Evolutionary conservation across 2,329 filamentous ascomycete species (phyloP), one percentile per base, ranked within the genome.

Genomic region (Talaromyces marneffei): DNA sequence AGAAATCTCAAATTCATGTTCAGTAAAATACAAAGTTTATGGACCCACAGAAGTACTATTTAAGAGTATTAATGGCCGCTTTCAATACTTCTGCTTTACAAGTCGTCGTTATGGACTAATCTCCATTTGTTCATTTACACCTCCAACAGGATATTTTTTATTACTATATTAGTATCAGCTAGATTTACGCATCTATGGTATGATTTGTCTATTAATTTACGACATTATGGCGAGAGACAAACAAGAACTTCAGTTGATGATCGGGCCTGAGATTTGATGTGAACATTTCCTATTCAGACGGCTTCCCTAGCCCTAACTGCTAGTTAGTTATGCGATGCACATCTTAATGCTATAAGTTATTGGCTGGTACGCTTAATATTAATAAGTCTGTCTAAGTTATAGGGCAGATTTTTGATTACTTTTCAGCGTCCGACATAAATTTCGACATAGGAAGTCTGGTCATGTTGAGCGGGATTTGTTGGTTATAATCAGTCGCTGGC

Each of bases 1-100:
- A 63, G 55, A 61, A 60, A 56, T 16, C 25, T 2, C 58, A 40
- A 4, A 55, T 55, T 40, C 27, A 8, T 5, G 39, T 39, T 50
- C 25, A 48, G 12, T 46, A n/a, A 52, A 20, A n/a, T n/a, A n/a
- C n/a, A n/a, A n/a, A n/a, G n/a, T n/a, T n/a, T n/a, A n/a, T n/a
- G n/a, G n/a, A n/a, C n/a, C n/a, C n/a, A 42, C 40, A 42, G 40
- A 42, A 42, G 18, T 14, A 35, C 33, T 42, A 23, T 23, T n/a
- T n/a, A n/a, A n/a, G n/a, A n/a, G n/a, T n/a, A n/a, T n/a, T n/a
- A n/a, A n/a, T n/a, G n/a, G n/a, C n/a, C n/a, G n/a, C n/a, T n/a
- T n/a, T n/a, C n/a, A n/a, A n/a, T n/a, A n/a, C n/a, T n/a, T n/a
- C n/a, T n/a, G n/a, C n/a, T n/a, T n/a, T n/a, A n/a, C n/a, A n/a